Evolutionary conservation across 306 rosid genomes (phyloP), one percentile per base, ranked within the genome.

Genomic region (Glycyrrhiza uralensis): DNA sequence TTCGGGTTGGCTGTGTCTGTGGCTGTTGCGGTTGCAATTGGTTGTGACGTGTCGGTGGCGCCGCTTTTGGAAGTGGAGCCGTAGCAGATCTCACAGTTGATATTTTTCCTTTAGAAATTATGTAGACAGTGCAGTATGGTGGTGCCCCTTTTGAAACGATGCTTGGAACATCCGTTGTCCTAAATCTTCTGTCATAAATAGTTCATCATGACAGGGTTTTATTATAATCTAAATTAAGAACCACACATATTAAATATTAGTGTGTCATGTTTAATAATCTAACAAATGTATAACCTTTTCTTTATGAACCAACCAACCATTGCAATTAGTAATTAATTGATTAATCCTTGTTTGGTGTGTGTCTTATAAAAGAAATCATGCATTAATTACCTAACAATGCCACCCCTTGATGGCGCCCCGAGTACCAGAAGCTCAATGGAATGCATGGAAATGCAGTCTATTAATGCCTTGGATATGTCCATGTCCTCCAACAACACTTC

Each of bases 301-400:
- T n/a, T n/a, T n/a, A n/a, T n/a, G n/a, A n/a, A n/a, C n/a, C n/a
- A n/a, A n/a, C n/a, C n/a, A n/a, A n/a, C n/a, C n/a, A n/a, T n/a
- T n/a, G n/a, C n/a, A n/a, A n/a, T n/a, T n/a, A n/a, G n/a, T n/a
- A n/a, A n/a, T n/a, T n/a, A n/a, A n/a, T n/a, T n/a, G n/a, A n/a
- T n/a, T n/a, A n/a, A n/a, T n/a, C n/a, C n/a, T n/a, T n/a, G n/a
- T n/a, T n/a, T n/a, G n/a, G n/a, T n/a, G n/a, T n/a, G n/a, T n/a
- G n/a, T n/a, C n/a, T n/a, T n/a, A n/a, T n/a, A n/a, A n/a, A n/a
- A n/a, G n/a, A n/a, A n/a, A n/a, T n/a, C n/a, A n/a, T n/a, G n/a
- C n/a, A n/a, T n/a, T n/a, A n/a, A n/a, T n/a, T n/a, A 93, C 97
- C 84, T 89, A 33, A 86, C 88, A 69, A 93, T 11, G 32, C 94